Base-by-base conservation (phyloP, 176 grass and related monocot species). In the Eremochloa ophiuroides region DNA sequence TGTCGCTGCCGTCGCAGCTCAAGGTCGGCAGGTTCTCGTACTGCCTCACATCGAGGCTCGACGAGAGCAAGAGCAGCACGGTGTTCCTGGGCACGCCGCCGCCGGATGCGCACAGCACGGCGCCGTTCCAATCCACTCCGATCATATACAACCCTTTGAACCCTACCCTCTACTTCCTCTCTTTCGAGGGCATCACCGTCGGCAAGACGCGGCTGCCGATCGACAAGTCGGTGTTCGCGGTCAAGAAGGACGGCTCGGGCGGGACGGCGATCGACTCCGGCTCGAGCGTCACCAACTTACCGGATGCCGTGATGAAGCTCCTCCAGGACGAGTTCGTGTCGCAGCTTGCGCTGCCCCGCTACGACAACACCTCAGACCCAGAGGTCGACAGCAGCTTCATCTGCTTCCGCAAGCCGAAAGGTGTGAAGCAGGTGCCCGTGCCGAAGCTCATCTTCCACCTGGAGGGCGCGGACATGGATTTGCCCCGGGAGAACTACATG, bases 191-290 rank as follows among this genome's bases (percentile, higher is more conserved):
- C 39, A 68, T 93, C 60, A 88, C 88, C 38, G 82, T 96, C 37
- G 90, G 90, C 8, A 41, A 23, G 4, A 82, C 74, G 31, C 50
- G 74, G 25, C 66, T 95, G 28, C 60, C 79, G 13, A 71, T 95
- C n/a, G 14, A 86, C 5, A 62, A 73, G 60, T 92, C 87, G 0
- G 25, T 38, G 29, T 86, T 95, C 28, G 78, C 71, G 0, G 13
- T 88, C 20, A 83, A 86, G 16, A 25, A 14, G 4, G 73, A 84
- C 14, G 90, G 85, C 18, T 43, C 65, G 0, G 82, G 89, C 23
- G 93, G 93, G 10, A 62, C 91, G 58, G 22, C 85, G 69, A 92
- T 92, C 63, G 93, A 95, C 85, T 92, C 93, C 0, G 90, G 87
- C 30, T 82, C 90, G 1, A 16, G 27, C 18, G 12, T 88, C 7